Base-by-base conservation (phyloP, 441 rosid genomes). In the Daphne laureola region DNA sequence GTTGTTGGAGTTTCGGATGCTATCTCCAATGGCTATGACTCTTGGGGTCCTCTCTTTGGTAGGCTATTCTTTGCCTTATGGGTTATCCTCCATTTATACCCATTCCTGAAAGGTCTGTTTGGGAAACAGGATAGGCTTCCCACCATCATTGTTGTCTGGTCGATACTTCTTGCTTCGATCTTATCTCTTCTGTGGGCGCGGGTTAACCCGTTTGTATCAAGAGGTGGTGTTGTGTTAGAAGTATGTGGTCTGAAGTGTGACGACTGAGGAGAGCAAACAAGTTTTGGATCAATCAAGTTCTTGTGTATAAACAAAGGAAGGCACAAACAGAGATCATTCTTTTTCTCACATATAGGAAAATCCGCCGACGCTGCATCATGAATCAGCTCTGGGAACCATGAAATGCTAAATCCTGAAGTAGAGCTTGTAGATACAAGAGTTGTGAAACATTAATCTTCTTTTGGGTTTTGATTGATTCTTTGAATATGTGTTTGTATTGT, bases 41-140 rank as follows among this genome's bases (percentile, higher is more conserved):
- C 98, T 0, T 92, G 98, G 97, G 99, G 96, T 36, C 98, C 97
- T 0, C 78, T 93, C 36, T 84, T 93, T 7, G 98, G 98, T 15
- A 81, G 75, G 67, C 71, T 90, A 17, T 80, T 93, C 76, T 93
- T 93, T 54, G 85, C 97, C 0, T 55, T 90, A 36, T 93, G 98
- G 98, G 98, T 93, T 55, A 82, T 93, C 25, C 68, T 87, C 59
- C 98, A 90, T 74, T 83, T 93, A 41, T 90, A 89, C 67, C 98
- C 98, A 0, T 93, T 93, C 95, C 89, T 93, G 59, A 93, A 93
- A 64, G 98, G 98, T 43, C 58, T 82, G 44, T 54, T 85, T 48
- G 98, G 95, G 68, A 87, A 83, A 64, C 97, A 89, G 64, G 78
- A 89, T 69, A 62, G 89, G 50, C 53, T 84, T 63, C 96, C 99